Conservation (phyloP, 164 flowering plant species). For the Chimonanthus salicifolius region DNA sequence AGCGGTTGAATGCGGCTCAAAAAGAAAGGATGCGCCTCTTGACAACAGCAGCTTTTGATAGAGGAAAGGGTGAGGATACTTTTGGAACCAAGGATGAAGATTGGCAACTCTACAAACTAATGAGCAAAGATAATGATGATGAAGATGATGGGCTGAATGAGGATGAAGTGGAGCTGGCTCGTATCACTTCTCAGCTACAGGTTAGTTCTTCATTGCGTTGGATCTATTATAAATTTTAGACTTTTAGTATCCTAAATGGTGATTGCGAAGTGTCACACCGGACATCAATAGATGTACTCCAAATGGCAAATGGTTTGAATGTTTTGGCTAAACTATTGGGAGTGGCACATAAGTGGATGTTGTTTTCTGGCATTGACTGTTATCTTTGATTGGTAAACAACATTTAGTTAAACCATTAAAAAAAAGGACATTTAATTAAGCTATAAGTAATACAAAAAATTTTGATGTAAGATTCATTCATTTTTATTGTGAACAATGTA, state of each 20-base stretch:
- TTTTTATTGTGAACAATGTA: too few relatives aligned
- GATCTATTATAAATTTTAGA: neutral
- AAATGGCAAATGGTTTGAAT: neutral
- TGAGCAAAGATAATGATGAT: constrained; percentile 92
- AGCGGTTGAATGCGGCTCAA: constrained; percentile 89
- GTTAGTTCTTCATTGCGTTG: constrained; percentile 27
- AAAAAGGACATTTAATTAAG: too few relatives aligned
- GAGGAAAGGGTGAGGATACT: constrained; percentile 98
- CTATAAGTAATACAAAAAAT: too few relatives aligned
- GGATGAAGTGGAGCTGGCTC: constrained; percentile 73
- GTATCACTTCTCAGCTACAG: constrained; percentile 74
- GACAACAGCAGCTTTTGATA: constrained; percentile 95
- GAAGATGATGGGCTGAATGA: constrained; percentile 79
- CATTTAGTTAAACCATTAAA: too few relatives aligned
- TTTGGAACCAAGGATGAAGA: constrained; percentile 97
- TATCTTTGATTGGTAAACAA: neutral
- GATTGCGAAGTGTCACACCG: neutral
- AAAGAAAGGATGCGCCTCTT: constrained; percentile 97
- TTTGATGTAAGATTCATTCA: too few relatives aligned
- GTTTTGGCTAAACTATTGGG: neutral
- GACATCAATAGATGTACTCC: neutral
- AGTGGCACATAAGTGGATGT: neutral
- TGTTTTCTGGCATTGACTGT: neutral
- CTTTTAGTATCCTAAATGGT: neutral
- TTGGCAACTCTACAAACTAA: constrained; percentile 95